These are phyloP conservation scores for Penicillium manginii DNA, from an alignment of 495 filamentous ascomycete species.

Conservation along the genomic window DNA sequence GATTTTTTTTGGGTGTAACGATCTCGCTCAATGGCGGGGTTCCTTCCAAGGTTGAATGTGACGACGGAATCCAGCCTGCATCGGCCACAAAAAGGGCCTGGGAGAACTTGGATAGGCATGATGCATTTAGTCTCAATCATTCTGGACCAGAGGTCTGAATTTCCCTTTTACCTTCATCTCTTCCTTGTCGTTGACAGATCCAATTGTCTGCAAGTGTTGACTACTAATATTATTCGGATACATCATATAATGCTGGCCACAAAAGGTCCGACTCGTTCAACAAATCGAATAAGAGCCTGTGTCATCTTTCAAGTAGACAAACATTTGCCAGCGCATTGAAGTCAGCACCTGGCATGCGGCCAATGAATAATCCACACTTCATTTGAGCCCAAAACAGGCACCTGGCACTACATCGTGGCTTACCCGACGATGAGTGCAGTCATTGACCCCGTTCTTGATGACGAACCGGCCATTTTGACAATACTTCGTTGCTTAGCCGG, in stretches of 20 bases:
- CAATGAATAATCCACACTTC: conserved; percentile 38
- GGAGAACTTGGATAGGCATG: neutral
- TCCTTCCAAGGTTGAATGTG: no score
- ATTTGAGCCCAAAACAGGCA: conserved; percentile 46
- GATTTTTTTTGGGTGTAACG: no score
- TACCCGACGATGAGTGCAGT: conserved; percentile 48
- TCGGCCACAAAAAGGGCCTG: neutral
- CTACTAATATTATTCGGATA: no score
- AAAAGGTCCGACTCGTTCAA: neutral
- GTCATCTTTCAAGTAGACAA: neutral
- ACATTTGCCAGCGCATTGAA: neutral
- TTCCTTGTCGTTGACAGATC: neutral
- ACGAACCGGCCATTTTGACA: conserved; percentile 37
- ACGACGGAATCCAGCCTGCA: neutral
- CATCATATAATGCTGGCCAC: conserved; percentile 20
- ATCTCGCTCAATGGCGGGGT: neutral
- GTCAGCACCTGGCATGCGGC: conserved; percentile 22
- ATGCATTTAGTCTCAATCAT: no score
- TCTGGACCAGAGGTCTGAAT: no score
- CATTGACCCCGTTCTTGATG: conserved; percentile 61
- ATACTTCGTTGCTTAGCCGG: conserved; percentile 53
- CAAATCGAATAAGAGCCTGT: neutral
- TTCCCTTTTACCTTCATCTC: no score
- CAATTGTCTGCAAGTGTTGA: neutral
- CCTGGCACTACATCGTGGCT: conserved; percentile 60